Evolutionary conservation across 1,284 basidiomycete genomes (phyloP).

Genomic region (Malassezia yamatoensis): DNA sequence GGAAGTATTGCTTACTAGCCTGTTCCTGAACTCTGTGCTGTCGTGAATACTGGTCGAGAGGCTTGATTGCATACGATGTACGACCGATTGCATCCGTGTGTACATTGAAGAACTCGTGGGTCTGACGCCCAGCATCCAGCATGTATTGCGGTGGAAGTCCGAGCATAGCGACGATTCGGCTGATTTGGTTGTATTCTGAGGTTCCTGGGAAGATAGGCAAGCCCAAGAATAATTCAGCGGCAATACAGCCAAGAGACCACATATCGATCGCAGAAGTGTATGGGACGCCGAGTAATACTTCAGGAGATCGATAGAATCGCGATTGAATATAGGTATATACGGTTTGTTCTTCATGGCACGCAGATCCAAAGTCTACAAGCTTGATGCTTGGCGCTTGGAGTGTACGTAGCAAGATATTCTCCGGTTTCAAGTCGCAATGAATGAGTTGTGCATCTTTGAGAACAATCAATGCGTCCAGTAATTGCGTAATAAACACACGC

Average conservation of each 20-base stretch:
- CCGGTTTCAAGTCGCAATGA: constrained; percentile 96
- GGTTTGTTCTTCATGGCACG: constrained; percentile 96
- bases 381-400: constrained; percentile 88
- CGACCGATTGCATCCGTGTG: constrained; percentile 71
- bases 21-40: constrained; percentile 93
- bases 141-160: constrained; percentile 83
- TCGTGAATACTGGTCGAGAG: constrained; percentile 82
- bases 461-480: constrained; percentile 81
- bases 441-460: constrained; percentile 91
- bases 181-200: constrained; percentile 96
- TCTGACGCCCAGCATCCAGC: constrained; percentile 93
- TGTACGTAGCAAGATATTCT: constrained; percentile 96
- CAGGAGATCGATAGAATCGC: constrained; percentile 92
- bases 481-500: constrained; percentile 91
- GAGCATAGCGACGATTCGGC: constrained; percentile 93
- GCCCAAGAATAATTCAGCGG: constrained; percentile 92
- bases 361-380: constrained; percentile 97
- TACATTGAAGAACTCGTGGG: constrained; percentile 78
- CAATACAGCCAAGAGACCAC: constrained; percentile 92
- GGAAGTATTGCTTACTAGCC: constrained; percentile 97
- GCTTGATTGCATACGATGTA: constrained; percentile 80
- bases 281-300: constrained; percentile 86
- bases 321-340: constrained; percentile 96
- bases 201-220: constrained; percentile 94
- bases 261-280: constrained; percentile 91